A percentile compares a stretch with the other conserved stretches of the same genome.
These are phyloP conservation scores for Wickerhamomyces sp. DNA, from an alignment of 1,139 yeast species.

Conservation along the genomic window DNA sequence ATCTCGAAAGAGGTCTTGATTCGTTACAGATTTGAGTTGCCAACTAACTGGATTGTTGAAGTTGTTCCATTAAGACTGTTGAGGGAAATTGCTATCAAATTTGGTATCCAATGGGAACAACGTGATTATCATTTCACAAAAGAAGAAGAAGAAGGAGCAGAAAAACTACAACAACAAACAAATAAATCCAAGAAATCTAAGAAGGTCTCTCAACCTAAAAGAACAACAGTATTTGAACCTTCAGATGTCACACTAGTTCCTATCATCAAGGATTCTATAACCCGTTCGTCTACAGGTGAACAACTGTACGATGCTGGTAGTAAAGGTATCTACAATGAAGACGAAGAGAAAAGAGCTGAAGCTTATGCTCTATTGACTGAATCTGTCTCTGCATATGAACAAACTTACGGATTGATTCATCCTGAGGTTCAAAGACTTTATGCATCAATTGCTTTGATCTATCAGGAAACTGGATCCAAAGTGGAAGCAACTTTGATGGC, in stretches of 20 bases:
- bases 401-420: constrained; percentile 78
- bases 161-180: constrained; percentile 19
- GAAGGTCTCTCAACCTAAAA: constrained; percentile 26
- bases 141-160: constrained; percentile 38
- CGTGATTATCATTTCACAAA: constrained; percentile 36
- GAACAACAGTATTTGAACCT: constrained; percentile 39
- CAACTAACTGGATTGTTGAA: constrained; percentile 41
- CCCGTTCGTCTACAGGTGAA: constrained; percentile 63
- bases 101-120: constrained; percentile 81
- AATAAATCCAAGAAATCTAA: constrained; percentile 36
- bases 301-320: constrained; percentile 76
- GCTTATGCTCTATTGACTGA: constrained; percentile 63
- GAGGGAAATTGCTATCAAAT: constrained; percentile 69
- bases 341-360: constrained; percentile 39
- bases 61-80: constrained; percentile 43
- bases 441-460: constrained; percentile 59
- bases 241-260: constrained; percentile 76
- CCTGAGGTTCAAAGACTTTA: constrained; percentile 74
- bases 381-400: constrained; percentile 71
- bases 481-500: constrained; percentile 63
- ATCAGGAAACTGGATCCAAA: constrained; percentile 55
- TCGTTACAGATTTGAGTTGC: constrained; percentile 61
- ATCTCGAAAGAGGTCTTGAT: constrained; percentile 47
- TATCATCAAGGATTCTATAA: constrained; percentile 63
- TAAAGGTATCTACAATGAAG: constrained; percentile 35